Evolutionary conservation across 352 stramenopile species (phyloP).

Genomic region (Globisporangium uncinulatum): DNA sequence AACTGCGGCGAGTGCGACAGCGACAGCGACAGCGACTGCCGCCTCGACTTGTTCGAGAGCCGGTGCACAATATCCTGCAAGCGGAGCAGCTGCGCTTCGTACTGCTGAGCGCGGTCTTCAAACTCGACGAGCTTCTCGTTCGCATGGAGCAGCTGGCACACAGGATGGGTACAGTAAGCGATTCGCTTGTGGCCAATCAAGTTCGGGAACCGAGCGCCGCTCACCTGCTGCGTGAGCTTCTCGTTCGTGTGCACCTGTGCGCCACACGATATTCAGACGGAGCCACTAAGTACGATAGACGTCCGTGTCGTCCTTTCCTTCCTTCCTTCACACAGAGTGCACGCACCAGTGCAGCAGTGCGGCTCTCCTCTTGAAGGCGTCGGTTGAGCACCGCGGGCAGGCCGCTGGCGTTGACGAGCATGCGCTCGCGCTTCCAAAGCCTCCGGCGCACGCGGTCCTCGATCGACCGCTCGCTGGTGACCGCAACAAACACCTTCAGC

Average conservation of each 20-base stretch:
- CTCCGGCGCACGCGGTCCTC: constrained; percentile 36
- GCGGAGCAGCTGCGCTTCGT: constrained; percentile 38
- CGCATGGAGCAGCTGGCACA: constrained; percentile 29
- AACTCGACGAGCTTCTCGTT: constrained; percentile 44
- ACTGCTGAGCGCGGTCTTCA: constrained; percentile 33
- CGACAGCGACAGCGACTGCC: not conserved
- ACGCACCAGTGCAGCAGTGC: constrained; percentile 29
- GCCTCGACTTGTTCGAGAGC: constrained; percentile 18
- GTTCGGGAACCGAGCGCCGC: too few species aligned
- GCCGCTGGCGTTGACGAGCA: constrained; percentile 31
- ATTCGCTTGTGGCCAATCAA: too few species aligned
- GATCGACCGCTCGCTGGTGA: constrained; percentile 26
- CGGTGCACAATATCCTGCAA: constrained; percentile 27
- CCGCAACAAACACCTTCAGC: not conserved
- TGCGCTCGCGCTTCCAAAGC: constrained; percentile 53
- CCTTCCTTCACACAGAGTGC: not conserved
- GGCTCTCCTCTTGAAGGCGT: constrained; percentile 25
- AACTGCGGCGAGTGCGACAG: constrained; percentile 11
- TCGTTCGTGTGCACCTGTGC: constrained; percentile 42
- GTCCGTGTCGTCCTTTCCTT: too few species aligned
- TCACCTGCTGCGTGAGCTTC: constrained; percentile 62
- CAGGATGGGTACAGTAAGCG: too few species aligned
- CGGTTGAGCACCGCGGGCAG: constrained; percentile 23
- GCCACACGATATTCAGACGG: not conserved
- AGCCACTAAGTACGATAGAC: constrained; percentile 12